Evolutionary conservation across 1,139 yeast genomes (phyloP), one percentile per base, ranked within the genome.

Genomic region (Saccharomyces hybrid): DNA sequence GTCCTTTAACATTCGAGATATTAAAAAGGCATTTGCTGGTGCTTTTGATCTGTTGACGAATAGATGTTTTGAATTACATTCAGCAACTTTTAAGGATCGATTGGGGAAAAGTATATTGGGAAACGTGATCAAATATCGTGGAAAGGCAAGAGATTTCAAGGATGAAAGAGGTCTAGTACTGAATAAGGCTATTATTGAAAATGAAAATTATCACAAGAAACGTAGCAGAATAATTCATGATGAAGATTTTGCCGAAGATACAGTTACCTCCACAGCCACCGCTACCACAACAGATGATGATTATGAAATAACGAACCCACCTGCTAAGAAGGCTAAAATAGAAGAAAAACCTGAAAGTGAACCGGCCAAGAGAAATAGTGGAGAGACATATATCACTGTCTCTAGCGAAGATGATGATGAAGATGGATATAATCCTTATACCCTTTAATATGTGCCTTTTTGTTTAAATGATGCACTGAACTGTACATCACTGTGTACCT

Each of bases 1-100:
- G 1, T 85, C 96, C 1, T 89, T 84, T 72, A 90, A 91, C 67
- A 74, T 89, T 38, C 74, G 93, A 48, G 91, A 87, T 61, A 79
- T 93, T 57, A 88, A 88, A 64, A 84, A 88, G 62, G 90, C 97
- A 0, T 90, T 93, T 73, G 85, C 88, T 11, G 97, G 96, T 42
- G 98, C 98, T 0, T 91, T 80, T 69, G 96, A 89, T 65, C 70
- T 90, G 52, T 73, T 93, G 44, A 81, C 85, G 0, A 87, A 85
- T 62, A 81, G 82, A 61, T 87, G 95, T 65, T 87, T 84, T 67
- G 81, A 78, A 47, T 59, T 78, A 55, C 76, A 77, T 55, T 58
- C 60, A 14, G 83, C 89, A 0, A 75, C 88, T 0, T 85, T 84
- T 67, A 85, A 80, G 62, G 77, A 80, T 49, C 73, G 96, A 56